Evolutionary conservation across 1,284 basidiomycete genomes (phyloP).

Genomic region (Trametes hirsuta): DNA sequence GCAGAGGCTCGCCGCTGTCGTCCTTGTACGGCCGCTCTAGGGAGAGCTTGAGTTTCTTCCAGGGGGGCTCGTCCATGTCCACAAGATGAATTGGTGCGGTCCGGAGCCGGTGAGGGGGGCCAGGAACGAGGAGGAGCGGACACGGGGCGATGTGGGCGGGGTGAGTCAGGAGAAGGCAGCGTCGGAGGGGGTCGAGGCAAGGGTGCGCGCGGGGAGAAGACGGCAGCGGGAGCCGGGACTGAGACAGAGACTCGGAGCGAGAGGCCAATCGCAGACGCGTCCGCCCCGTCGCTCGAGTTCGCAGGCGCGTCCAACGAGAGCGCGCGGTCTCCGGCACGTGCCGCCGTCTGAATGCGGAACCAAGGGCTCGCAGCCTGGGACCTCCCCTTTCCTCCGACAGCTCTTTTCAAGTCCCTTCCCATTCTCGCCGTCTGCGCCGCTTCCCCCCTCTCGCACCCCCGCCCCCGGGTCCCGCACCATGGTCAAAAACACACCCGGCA

Average conservation of each 20-base stretch:
- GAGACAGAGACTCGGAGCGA: background rate
- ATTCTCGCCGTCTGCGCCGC: background rate
- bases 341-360: conserved; percentile 7
- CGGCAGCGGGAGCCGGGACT: background rate
- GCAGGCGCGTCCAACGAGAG: conserved; percentile 7
- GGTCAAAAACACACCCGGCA: conserved; percentile 30
- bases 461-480: conserved; percentile 16
- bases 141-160: background rate
- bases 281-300: background rate
- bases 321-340: conserved; percentile 7
- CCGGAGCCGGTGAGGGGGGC: background rate
- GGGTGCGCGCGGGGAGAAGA: background rate
- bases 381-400: background rate
- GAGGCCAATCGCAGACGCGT: background rate
- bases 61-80: conserved; percentile 44
- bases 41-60: conserved; percentile 65
- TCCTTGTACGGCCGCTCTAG: conserved; percentile 80
- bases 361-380: background rate
- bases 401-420: conserved; percentile 6
- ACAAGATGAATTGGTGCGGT: background rate
- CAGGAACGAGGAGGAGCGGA: background rate
- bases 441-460: background rate
- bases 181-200: background rate
- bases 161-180: background rate
- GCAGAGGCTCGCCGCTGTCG: conserved; percentile 64